Base-by-base conservation (phyloP, 2,329 filamentous ascomycete species). In the Fusarium sp. region DNA sequence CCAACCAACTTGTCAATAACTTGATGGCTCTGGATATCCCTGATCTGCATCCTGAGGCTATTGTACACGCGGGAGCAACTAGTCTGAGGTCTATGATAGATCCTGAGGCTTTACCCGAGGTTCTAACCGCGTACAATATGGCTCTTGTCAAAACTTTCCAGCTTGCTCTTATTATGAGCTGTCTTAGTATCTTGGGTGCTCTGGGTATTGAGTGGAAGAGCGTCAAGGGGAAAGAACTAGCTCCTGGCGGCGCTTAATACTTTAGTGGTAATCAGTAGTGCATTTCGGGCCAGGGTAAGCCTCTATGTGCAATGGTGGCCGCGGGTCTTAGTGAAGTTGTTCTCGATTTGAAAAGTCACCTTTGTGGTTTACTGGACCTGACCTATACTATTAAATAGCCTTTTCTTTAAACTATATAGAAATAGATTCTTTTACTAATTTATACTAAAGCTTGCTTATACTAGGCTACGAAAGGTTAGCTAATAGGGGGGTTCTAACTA, bases 161-260 rank as follows among this genome's bases (percentile, higher is more conserved):
- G n/a, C 18, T 48, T 48, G 43, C 43, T 5, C n/a, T 65, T 6
- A 32, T 63, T 6, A 35, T 71, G 43, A 68, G 65, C 45, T 59
- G 58, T 16, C 34, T 68, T 6, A 59, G 20, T 4, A 48, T 67
- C 20, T 2, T 71, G 2, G 64, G 65, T 8, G 66, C 68, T 11
- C 7, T 62, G 5, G 59, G 60, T 8, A 48, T 68, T 10, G 56
- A 68, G 57, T 71, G 68, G 68, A 71, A 65, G 43, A 71, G 60
- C 25, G 54, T 71, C 13, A 81, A 81, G 72, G 18, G 32, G 8
- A 35, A 60, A 8, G 57, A 58, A 60, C 7, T 45, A 16, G 13
- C 4, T 13, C 35, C 56, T 14, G 43, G 63, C 6, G 59, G 37
- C 30, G 43, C 54, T 56, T 60, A n/a, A 35, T 35, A 35, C 34